Evolutionary conservation across 2,329 filamentous ascomycete species (phyloP).

Genomic region (Colletotrichum caudatum): DNA sequence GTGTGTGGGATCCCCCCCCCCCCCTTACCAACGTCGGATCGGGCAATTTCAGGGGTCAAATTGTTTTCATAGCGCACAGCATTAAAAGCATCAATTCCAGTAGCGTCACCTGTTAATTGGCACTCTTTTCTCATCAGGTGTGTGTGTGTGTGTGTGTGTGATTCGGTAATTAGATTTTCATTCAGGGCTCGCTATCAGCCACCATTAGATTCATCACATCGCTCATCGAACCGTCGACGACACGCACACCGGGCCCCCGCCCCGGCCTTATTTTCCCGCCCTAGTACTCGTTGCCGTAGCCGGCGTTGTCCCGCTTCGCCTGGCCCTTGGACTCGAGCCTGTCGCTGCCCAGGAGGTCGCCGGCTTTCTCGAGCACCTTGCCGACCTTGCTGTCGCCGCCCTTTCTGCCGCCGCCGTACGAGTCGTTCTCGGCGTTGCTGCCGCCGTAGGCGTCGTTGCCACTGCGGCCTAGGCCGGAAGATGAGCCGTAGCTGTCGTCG

Average conservation of each 20-base stretch:
- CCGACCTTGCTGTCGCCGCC: constrained; percentile 62
- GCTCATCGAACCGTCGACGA: neutral
- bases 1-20: neutral
- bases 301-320: constrained; percentile 60
- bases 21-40: neutral
- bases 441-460: constrained; percentile 41
- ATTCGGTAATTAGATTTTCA: neutral
- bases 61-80: constrained; percentile 6
- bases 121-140: neutral
- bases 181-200: constrained; percentile 4
- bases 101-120: neutral
- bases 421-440: constrained; percentile 39
- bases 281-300: constrained; percentile 45
- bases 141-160: neutral
- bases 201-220: neutral
- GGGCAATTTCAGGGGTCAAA: neutral
- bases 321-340: constrained; percentile 62
- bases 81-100: constrained; percentile 4
- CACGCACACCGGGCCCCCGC: too few species aligned
- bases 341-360: constrained; percentile 61
- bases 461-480: neutral
- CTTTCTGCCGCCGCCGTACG: constrained; percentile 43
- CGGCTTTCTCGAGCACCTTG: constrained; percentile 70
- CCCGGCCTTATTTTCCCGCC: neutral
- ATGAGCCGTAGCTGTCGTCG: constrained; percentile 38